phyloP scores from a whole-genome alignment of 2,329 filamentous ascomycete species.

The Phoma sp. region DNA sequence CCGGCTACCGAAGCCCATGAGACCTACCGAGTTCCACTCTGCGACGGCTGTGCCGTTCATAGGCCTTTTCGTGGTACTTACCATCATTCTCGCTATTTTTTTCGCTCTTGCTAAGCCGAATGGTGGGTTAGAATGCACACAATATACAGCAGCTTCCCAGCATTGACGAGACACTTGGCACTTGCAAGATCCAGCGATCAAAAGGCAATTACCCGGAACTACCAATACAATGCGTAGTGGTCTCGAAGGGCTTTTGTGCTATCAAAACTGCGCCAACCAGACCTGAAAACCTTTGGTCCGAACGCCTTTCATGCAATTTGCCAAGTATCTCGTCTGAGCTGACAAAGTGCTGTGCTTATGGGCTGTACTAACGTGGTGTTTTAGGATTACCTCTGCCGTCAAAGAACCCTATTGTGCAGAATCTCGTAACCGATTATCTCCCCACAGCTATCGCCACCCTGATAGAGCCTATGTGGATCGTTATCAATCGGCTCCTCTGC shows the following conservation, averaged over 20 bases:
- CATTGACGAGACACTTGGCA: no score
- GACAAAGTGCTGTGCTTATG: no score
- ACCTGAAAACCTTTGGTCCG: no score
- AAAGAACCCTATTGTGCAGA: conserved; percentile 42
- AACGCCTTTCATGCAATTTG: no score
- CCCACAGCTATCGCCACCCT: conserved; percentile 61
- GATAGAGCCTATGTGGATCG: conserved; percentile 62
- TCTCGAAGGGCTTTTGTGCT: no score
- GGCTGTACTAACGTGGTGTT: not conserved
- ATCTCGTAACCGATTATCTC: conserved; percentile 55
- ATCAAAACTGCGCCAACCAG: no score
- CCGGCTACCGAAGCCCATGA: conserved; percentile 20
- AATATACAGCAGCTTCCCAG: not conserved
- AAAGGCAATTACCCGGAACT: no score
- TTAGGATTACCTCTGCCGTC: conserved; percentile 49
- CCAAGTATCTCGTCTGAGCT: no score
- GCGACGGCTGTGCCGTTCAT: conserved; percentile 21
- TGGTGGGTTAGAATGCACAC: not conserved
- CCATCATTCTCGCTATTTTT: conserved; percentile 12
- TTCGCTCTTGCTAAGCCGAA: conserved; percentile 17
- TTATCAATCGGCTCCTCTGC: conserved; percentile 60
- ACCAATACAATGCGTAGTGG: no score
- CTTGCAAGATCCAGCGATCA: no score
- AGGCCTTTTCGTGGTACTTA: conserved; percentile 14
- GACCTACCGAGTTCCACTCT: conserved; percentile 25